phyloP scores from a whole-genome alignment of 164 flowering plant species.

The Amborella trichopoda region DNA sequence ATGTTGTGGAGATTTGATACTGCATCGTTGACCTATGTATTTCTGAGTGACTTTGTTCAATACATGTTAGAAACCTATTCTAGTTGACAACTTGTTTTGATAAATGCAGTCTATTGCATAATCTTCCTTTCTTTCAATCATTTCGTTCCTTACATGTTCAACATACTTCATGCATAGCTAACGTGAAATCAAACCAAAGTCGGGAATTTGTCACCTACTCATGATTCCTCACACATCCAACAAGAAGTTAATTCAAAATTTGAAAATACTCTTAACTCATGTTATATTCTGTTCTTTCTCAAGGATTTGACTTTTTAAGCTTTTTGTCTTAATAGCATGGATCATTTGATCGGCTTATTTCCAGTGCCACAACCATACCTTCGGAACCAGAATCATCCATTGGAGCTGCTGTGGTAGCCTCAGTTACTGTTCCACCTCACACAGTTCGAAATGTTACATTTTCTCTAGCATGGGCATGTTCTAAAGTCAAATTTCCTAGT shows the following conservation, averaged over 20 bases:
- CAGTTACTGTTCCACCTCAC: conserved; percentile 43
- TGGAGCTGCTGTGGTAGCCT: conserved; percentile 88
- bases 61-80: too few species aligned
- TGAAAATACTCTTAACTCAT: too few species aligned
- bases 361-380: conserved; percentile 22
- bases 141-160: not conserved
- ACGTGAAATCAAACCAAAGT: too few species aligned
- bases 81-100: too few species aligned
- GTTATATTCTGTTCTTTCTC: not conserved
- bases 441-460: conserved; percentile 52
- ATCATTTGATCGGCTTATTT: conserved; percentile 47
- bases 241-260: too few species aligned
- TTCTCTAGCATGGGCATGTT: conserved; percentile 84
- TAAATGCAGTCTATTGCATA: too few species aligned
- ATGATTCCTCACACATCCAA: too few species aligned
- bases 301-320: conserved; percentile 2
- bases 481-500: conserved; percentile 53
- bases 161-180: not conserved
- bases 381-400: conserved; percentile 69
- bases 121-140: not conserved
- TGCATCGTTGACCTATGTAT: too few species aligned
- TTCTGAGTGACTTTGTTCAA: not conserved
- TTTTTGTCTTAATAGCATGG: conserved; percentile 44
- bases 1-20: conserved; percentile 1
- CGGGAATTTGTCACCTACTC: too few species aligned